Evolutionary conservation across 805 yeast species (phyloP).

Genomic region (Saccharomycopsis guyanensis): DNA sequence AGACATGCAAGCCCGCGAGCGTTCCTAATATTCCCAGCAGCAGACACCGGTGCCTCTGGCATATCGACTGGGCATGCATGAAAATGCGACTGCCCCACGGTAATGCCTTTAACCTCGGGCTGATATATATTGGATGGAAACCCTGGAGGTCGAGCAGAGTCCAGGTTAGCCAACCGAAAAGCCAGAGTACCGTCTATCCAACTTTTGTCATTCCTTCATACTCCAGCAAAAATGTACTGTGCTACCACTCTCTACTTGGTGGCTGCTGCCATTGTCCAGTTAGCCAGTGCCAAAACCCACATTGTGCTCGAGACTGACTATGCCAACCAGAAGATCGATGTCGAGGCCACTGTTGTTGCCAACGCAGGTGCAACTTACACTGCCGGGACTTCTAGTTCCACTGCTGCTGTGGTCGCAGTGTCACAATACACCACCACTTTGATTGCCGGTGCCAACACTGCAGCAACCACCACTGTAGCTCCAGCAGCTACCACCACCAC

Average conservation of each 20-base stretch:
- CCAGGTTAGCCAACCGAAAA: no score
- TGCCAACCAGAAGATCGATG: conserved; percentile 25
- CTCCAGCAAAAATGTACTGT: neutral
- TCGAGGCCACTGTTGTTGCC: conserved; percentile 27
- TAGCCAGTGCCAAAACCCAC: conserved; percentile 19
- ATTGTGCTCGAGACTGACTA: conserved; percentile 21
- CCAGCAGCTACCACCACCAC: conserved; percentile 18
- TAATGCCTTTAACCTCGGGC: neutral
- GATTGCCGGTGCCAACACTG: conserved; percentile 28
- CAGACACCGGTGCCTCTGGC: no score
- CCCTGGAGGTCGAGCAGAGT: no score
- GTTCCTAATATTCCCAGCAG: no score
- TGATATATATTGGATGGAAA: no score
- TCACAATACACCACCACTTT: conserved; percentile 25
- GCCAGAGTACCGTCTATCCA: no score
- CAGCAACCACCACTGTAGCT: conserved; percentile 20
- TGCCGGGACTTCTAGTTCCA: conserved; percentile 23
- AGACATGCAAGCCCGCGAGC: no score
- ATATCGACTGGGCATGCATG: neutral
- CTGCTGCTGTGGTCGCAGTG: conserved; percentile 22
- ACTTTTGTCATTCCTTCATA: neutral
- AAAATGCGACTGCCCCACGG: neutral
- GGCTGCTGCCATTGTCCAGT: conserved; percentile 20
- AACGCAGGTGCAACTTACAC: conserved; percentile 26
- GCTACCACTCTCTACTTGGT: neutral